Evolutionary conservation across 225 moss, liverwort and hornwort species (phyloP).

Genomic region (Bryum argenteum): DNA sequence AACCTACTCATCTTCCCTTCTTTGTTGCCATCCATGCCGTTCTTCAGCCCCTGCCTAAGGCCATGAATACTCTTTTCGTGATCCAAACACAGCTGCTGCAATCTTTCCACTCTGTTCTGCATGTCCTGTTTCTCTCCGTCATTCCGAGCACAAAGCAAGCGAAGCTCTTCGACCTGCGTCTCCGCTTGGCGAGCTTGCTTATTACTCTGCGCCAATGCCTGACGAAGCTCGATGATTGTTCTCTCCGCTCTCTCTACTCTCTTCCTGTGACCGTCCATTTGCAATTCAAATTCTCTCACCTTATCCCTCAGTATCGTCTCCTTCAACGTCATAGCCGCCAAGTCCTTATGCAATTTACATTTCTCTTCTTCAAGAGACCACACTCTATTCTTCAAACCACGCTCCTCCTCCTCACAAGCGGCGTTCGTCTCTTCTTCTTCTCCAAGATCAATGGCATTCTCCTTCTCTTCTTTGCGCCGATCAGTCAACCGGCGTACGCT

Average conservation of each 20-base stretch:
- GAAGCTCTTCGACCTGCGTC: conserved; percentile 68
- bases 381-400: conserved; percentile 66
- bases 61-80: conserved; percentile 89
- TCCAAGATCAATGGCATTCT: conserved; percentile 51
- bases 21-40: conserved; percentile 65
- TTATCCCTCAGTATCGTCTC: conserved; percentile 78
- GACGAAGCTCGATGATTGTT: conserved; percentile 85
- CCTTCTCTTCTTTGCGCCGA: conserved; percentile 51
- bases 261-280: conserved; percentile 94
- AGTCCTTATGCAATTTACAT: conserved; percentile 66
- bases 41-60: conserved; percentile 77
- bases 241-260: conserved; percentile 90
- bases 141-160: conserved; percentile 61
- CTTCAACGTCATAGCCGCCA: conserved; percentile 62
- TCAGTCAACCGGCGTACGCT: conserved; percentile 45
- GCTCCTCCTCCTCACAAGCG: conserved; percentile 62
- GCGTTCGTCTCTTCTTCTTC: conserved; percentile 53
- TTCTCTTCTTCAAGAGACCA: conserved; percentile 84
- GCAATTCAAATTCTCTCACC: conserved; percentile 86
- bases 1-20: conserved; percentile 63
- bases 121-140: conserved; percentile 74
- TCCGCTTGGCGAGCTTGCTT: conserved; percentile 83
- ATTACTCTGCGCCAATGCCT: conserved; percentile 64
- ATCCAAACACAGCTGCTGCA: conserved; percentile 80
- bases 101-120: conserved; percentile 67